Base-by-base conservation (phyloP, 371 early-diverging fungal genomes). In the Catenaria anguillulae region DNA sequence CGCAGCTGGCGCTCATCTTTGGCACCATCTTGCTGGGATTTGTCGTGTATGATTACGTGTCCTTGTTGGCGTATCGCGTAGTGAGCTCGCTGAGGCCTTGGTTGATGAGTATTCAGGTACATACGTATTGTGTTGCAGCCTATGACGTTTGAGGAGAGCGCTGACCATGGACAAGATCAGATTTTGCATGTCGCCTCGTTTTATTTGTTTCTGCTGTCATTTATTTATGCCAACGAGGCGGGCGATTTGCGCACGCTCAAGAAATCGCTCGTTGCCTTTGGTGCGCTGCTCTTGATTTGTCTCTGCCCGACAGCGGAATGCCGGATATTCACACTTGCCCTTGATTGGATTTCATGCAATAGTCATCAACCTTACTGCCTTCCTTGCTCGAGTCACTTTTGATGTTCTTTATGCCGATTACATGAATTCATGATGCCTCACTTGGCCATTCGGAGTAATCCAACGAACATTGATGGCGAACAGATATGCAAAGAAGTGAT, bases 171-270 rank as follows among this genome's bases (percentile, higher is more conserved):
- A 4, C 37, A 37, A 8, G 37, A 13, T 13, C 37, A 62, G 62
- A 36, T 62, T 33, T 15, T 56, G 12, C 62, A 62, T n/a, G 62
- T 62, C 5, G 62, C 54, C 26, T n/a, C 62, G 6, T 50, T 62
- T 29, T 45, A 34, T 33, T n/a, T 62, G 62, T 62, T 62, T 15
- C 54, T 62, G 35, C 62, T 62, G 21, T 21, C 62, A 33, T 62
- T 62, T 34, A 50, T 62, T 17, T 62, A 62, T 56, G 37, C 62
- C 42, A 62, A 52, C 52, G 62, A 62, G 40, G 62, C 62, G 23
- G 62, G 62, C 33, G 62, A 62, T 29, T 24, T 52, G 1, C 23
- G 12, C 19, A 55, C 33, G 0, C 62, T 62, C 37, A 58, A 58
- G 24, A 50, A 50, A 23, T 26, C 52, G 31, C 26, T 50, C 4